Base-by-base conservation (phyloP, 2,329 filamentous ascomycete genomes). In the Beauveria scarabaeidicola region DNA sequence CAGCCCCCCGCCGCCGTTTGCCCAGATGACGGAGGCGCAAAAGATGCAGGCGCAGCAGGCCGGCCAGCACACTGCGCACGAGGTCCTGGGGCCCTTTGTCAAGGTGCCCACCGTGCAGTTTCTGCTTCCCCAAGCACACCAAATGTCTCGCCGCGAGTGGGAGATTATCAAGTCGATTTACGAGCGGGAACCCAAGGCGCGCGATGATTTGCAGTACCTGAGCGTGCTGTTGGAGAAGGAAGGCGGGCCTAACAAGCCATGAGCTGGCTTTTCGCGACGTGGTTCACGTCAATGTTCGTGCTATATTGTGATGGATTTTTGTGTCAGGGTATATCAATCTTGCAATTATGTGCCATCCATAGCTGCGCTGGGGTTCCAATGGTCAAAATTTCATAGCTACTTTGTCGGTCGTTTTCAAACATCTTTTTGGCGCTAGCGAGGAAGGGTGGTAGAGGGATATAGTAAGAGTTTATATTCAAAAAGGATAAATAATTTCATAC, bases 91-190 rank as follows among this genome's bases (percentile, higher is more conserved):
- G 0, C 72, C 78, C 0, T 77, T 87, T 48, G 81, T 86, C 13
- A 77, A 76, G 23, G 82, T 83, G 17, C 83, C 87, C 0, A 88
- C 87, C 0, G 84, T 90, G 9, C 78, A 83, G 25, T 88, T 91
- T 65, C 75, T 92, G 5, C 76, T 91, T 48, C 82, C 85, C 5
- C 85, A 89, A 64, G 87, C 86, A 1, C 83, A 81, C 21, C 81
- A 82, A 53, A 90, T 89, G 78, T 80, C 85, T 50, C 78, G 82
- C n/a, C 75, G 81, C 17, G 89, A 95, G 68, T 87, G 94, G 81
- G 78, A 82, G 59, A 83, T 94, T 29, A 82, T 97, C 63, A 80
- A 82, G 55, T 79, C 81, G 43, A 86, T 93, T 15, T 78, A 91
- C 25, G 80, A 85, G 53, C 77, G 80, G 11, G 85, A 91, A 58